These are phyloP conservation scores for Volvariella surrecta DNA, from an alignment of 1,284 basidiomycete species.

Conservation along the genomic window DNA sequence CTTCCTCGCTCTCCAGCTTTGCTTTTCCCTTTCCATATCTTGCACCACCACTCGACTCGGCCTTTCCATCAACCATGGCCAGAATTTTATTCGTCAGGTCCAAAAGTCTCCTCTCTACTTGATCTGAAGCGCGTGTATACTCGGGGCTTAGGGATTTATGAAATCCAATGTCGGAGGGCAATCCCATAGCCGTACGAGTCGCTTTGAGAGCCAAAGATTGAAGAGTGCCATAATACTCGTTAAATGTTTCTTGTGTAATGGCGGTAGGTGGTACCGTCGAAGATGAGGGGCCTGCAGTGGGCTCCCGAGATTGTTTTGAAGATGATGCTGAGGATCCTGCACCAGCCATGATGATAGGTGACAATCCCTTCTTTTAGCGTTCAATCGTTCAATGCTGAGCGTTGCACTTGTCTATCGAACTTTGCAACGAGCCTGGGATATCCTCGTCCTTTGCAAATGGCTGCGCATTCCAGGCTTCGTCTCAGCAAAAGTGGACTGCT, in stretches of 20 bases:
- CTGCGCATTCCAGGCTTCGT: too few species aligned
- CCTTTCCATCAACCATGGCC: slow-evolving; percentile 36
- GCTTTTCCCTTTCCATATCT: slow-evolving; percentile 33
- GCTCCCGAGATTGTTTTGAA: background rate
- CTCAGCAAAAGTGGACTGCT: too few species aligned
- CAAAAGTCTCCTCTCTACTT: slow-evolving; percentile 52
- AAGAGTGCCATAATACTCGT: slow-evolving; percentile 36
- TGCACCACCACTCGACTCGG: slow-evolving; percentile 12
- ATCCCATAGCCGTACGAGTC: slow-evolving; percentile 46
- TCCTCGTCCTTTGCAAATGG: too few species aligned
- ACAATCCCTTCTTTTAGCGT: too few species aligned
- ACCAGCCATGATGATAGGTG: too few species aligned
- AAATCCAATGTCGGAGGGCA: slow-evolving; percentile 71
- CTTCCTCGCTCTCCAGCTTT: slow-evolving; percentile 63
- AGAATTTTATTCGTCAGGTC: slow-evolving; percentile 59
- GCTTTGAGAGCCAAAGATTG: slow-evolving; percentile 53
- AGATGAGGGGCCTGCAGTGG: background rate
- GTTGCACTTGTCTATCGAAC: too few species aligned
- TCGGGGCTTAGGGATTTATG: slow-evolving; percentile 76
- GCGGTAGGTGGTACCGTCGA: slow-evolving; percentile 8
- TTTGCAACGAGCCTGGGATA: too few species aligned
- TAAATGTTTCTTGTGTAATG: slow-evolving; percentile 20
- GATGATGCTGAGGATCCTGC: background rate
- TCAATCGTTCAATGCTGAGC: too few species aligned
- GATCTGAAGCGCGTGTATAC: slow-evolving; percentile 61